These are phyloP conservation scores for Aureobasidium namibiae DNA, from an alignment of 2,329 filamentous ascomycete genomes.

Conservation along the genomic window DNA sequence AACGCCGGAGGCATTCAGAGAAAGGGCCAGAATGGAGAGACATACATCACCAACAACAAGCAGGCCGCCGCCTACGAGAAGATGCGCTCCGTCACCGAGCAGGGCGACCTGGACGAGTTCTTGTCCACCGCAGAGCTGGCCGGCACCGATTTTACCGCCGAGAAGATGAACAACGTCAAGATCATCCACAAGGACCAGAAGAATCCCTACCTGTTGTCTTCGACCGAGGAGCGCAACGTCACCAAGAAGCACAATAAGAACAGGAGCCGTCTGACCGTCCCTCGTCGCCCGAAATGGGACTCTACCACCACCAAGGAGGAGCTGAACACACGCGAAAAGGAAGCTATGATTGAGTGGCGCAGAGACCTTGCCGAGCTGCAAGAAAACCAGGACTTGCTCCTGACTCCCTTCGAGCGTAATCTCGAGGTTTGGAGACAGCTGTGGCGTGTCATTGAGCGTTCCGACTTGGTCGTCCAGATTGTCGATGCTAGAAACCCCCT, in stretches of 20 bases:
- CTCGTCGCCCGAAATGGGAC: constrained; percentile 84
- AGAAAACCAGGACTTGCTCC: constrained; percentile 85
- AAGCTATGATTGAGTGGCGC: constrained; percentile 79
- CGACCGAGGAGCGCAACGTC: constrained; percentile 70
- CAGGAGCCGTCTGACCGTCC: constrained; percentile 72
- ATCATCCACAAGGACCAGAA: constrained; percentile 95
- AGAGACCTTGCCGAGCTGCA: constrained; percentile 85
- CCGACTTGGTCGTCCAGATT: constrained; percentile 93
- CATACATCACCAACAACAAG: constrained; percentile 85
- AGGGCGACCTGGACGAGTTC: constrained; percentile 94
- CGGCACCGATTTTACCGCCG: constrained; percentile 96
- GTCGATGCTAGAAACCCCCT: constrained; percentile 94
- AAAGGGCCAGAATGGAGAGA: constrained; percentile 22
- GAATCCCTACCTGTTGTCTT: constrained; percentile 86
- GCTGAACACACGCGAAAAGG: constrained; percentile 69
- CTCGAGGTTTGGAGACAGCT: constrained; percentile 95
- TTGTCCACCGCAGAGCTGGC: constrained; percentile 90
- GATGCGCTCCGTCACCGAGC: constrained; percentile 98
- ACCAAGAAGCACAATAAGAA: constrained; percentile 78
- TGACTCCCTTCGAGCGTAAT: constrained; percentile 97
- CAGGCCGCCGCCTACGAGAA: constrained; percentile 96
- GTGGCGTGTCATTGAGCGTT: constrained; percentile 96
- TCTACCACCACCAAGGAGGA: constrained; percentile 72
- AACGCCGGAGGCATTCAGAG: constrained; percentile 52
- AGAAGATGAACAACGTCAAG: constrained; percentile 98